A percentile compares a stretch with the other conserved stretches of the same genome.
phyloP scores from a whole-genome alignment of 169 alveolate species.

The Babesia bigemina region DNA sequence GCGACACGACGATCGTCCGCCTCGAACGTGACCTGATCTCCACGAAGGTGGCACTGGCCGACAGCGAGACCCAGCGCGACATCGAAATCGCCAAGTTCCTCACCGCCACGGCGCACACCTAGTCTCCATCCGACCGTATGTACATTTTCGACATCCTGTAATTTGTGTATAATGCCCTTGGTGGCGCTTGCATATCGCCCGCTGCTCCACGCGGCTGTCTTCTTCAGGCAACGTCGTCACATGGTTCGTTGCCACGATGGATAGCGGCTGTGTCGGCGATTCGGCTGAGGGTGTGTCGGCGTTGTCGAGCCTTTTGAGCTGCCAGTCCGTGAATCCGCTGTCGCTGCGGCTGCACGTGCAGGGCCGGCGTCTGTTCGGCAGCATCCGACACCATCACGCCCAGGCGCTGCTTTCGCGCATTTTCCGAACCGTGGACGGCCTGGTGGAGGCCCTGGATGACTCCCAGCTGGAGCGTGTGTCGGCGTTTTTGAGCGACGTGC shows the following conservation, averaged over 20 bases:
- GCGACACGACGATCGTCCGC: slow-evolving; percentile 15
- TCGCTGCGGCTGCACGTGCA: slow-evolving; percentile 32
- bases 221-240: background rate
- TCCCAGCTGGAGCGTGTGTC: slow-evolving; percentile 17
- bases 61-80: slow-evolving; percentile 68
- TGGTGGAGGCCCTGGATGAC: slow-evolving; percentile 18
- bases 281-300: background rate
- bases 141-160: background rate
- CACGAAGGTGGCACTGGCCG: slow-evolving; percentile 69
- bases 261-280: background rate
- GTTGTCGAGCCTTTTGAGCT: slow-evolving; percentile 1
- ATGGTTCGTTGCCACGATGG: slow-evolving; percentile 7
- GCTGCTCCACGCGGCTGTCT: background rate
- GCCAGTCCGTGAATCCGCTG: slow-evolving; percentile 42
- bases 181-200: background rate
- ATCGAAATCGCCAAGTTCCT: slow-evolving; percentile 21
- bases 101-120: background rate
- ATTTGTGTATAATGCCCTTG: background rate
- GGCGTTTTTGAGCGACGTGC: slow-evolving; percentile 12
- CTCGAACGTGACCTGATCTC: slow-evolving; percentile 59
- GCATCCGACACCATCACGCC: slow-evolving; percentile 2
- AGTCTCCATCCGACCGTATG: background rate
- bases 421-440: background rate
- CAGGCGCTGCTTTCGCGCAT: slow-evolving; percentile 8
- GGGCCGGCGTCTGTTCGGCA: slow-evolving; percentile 23